These are phyloP conservation scores for Geopyxis carbonaria DNA, from an alignment of 495 filamentous ascomycete genomes.

Conservation along the genomic window DNA sequence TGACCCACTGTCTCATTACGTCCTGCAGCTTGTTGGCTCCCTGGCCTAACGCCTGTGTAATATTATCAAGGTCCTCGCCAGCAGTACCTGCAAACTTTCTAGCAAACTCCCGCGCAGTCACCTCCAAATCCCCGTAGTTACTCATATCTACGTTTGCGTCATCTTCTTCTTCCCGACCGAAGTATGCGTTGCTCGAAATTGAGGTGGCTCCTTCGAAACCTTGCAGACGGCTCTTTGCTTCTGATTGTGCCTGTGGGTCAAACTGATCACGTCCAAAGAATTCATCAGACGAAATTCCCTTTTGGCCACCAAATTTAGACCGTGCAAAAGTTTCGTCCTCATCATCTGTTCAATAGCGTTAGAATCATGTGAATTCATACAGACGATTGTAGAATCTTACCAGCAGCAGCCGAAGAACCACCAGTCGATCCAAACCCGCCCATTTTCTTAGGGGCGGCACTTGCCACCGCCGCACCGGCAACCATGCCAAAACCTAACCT, in stretches of 20 bases:
- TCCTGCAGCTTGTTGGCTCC: constrained; percentile 72
- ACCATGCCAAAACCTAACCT: constrained; percentile 84
- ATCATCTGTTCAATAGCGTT: constrained; percentile 26
- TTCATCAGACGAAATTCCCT: constrained; percentile 93
- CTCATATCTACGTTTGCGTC: constrained; percentile 42
- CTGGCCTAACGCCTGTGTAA: constrained; percentile 65
- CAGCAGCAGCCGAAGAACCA: constrained; percentile 45
- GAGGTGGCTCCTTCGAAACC: constrained; percentile 83
- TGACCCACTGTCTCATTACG: constrained; percentile 69
- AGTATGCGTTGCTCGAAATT: constrained; percentile 93
- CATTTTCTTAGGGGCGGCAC: constrained; percentile 38
- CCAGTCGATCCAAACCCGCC: constrained; percentile 78
- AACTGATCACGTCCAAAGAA: constrained; percentile 86
- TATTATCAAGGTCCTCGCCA: constrained; percentile 82
- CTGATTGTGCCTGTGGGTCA: constrained; percentile 60
- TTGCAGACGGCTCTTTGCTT: constrained; percentile 71
- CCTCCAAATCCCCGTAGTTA: constrained; percentile 76
- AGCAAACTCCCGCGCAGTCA: constrained; percentile 85
- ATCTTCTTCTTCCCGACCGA: constrained; percentile 65
- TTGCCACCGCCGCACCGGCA: constrained; percentile 42
- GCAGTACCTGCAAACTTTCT: constrained; percentile 88
- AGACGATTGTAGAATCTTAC: constrained; percentile 35
- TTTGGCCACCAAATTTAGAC: constrained; percentile 74
- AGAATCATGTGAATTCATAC: constrained; percentile 1
- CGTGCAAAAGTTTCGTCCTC: constrained; percentile 60